These are phyloP conservation scores for Mollisiaceae sp. DNA, from an alignment of 2,329 filamentous ascomycete genomes.

Conservation along the genomic window DNA sequence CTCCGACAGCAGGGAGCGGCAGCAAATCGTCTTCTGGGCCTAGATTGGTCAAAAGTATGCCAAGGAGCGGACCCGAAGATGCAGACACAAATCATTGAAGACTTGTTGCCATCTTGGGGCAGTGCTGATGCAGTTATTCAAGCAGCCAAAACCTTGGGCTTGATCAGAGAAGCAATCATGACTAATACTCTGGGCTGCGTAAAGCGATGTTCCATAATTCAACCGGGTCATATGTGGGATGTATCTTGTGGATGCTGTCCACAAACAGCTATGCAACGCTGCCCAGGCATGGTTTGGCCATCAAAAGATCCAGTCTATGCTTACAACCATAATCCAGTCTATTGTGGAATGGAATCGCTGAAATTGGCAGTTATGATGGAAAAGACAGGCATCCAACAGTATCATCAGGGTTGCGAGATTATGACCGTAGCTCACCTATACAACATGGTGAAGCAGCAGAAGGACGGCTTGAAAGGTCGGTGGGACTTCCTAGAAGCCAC, in stretches of 20 bases:
- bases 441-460: neutral
- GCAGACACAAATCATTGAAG: neutral
- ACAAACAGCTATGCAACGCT: neutral
- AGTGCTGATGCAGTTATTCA: neutral
- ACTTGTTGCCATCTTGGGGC: neutral
- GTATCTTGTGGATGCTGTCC: neutral
- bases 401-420: neutral
- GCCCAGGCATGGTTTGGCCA: neutral
- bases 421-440: neutral
- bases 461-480: neutral
- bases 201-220: neutral
- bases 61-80: neutral
- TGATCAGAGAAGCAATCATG: neutral
- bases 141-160: neutral
- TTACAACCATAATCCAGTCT: neutral
- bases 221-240: neutral
- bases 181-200: neutral
- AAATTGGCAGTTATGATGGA: neutral
- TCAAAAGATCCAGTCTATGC: neutral
- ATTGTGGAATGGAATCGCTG: slow-evolving; percentile 2
- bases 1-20: neutral
- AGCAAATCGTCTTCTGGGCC: neutral
- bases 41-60: neutral
- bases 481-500: neutral
- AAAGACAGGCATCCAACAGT: neutral